Conservation (phyloP, 257 asterid genomes). For the Anisodus acutangulus region DNA sequence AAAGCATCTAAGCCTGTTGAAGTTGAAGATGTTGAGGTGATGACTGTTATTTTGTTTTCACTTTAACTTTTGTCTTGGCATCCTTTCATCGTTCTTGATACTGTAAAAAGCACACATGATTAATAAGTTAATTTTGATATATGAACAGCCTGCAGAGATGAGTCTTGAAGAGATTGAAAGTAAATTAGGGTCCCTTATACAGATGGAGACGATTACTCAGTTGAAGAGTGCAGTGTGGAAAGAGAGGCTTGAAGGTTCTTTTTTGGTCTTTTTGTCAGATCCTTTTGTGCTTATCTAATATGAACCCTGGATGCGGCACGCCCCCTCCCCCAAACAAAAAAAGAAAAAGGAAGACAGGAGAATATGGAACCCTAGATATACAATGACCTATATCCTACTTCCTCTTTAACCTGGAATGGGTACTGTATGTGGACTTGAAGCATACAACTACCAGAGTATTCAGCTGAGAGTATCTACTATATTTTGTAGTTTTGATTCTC, state of each 20-base stretch:
- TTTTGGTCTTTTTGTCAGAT: neutral
- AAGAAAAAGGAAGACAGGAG: neutral
- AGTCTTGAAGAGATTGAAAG: slow-evolving; percentile 95
- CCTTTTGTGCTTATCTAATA: neutral
- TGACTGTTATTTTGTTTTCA: slow-evolving; percentile 23
- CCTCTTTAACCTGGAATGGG: neutral
- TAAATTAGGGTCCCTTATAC: slow-evolving; percentile 85
- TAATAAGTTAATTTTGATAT: slow-evolving; percentile 14
- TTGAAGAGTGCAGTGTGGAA: slow-evolving; percentile 96
- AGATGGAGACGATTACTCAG: slow-evolving; percentile 78
- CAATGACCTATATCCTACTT: neutral
- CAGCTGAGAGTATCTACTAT: slow-evolving; percentile 19
- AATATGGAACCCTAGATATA: neutral
- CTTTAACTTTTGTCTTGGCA: neutral
- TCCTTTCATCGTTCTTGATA: slow-evolving; percentile 22
- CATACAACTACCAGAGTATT: slow-evolving; percentile 2
- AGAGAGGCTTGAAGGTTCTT: slow-evolving; percentile 95
- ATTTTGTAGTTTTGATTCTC: neutral
- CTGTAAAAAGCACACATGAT: neutral
- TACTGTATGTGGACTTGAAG: slow-evolving; percentile 14
- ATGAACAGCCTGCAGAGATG: slow-evolving; percentile 87
- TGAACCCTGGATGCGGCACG: neutral
- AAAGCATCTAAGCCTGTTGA: slow-evolving; percentile 69
- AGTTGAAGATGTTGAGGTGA: slow-evolving; percentile 91
- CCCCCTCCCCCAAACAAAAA: neutral